Evolutionary conservation across 1,284 basidiomycete species (phyloP).

Genomic region (Athelia sp.): DNA sequence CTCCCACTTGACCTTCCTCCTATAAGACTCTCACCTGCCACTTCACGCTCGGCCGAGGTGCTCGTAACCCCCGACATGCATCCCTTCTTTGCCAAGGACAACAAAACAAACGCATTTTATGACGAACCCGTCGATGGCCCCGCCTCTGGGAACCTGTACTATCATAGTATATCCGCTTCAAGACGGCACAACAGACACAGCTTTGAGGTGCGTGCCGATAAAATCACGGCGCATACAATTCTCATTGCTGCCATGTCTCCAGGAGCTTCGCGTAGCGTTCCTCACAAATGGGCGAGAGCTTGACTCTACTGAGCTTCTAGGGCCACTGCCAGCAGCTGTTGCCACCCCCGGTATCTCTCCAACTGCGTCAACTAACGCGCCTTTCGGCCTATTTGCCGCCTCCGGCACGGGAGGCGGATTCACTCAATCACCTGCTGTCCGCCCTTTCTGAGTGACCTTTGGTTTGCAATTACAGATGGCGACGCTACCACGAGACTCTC

Average conservation of each 20-base stretch:
- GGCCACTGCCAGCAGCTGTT: background rate
- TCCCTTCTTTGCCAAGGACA: constrained; percentile 1
- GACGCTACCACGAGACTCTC: too few species aligned
- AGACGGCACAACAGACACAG: background rate
- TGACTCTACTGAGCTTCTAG: constrained; percentile 23
- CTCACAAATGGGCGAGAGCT: constrained; percentile 21
- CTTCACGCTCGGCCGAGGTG: background rate
- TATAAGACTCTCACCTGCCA: background rate
- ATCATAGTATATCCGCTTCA: background rate
- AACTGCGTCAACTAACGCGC: background rate
- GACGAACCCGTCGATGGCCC: background rate
- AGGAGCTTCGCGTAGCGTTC: constrained; percentile 29
- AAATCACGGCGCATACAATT: too few species aligned
- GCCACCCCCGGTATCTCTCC: background rate
- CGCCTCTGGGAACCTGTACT: background rate
- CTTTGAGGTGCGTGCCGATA: constrained; percentile 1
- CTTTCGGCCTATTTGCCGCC: background rate
- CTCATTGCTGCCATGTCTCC: background rate
- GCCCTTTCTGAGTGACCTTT: background rate
- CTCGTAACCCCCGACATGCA: background rate
- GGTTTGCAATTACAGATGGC: too few species aligned
- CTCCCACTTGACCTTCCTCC: background rate
- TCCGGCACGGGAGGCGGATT: background rate
- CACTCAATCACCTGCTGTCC: background rate
- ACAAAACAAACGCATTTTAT: background rate